Conservation (phyloP, 2,329 filamentous ascomycete species). For the Diplocarpon mali region DNA sequence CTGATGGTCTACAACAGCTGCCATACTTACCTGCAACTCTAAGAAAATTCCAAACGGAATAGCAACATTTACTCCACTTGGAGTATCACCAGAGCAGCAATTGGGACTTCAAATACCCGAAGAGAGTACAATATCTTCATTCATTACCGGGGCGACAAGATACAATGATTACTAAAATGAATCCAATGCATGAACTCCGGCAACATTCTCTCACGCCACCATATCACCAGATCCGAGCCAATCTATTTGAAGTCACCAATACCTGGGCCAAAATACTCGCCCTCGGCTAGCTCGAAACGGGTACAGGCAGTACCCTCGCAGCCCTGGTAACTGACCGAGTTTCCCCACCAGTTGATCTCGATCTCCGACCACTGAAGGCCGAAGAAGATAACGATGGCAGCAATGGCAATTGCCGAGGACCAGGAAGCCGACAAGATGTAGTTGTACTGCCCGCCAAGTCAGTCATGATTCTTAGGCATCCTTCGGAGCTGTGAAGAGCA, state of each 20-base stretch:
- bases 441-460: conserved; percentile 31
- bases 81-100: no score
- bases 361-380: conserved; percentile 35
- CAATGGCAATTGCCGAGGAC: conserved; percentile 38
- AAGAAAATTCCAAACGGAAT: no score
- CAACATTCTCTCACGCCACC: no score
- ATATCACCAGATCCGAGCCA: no score
- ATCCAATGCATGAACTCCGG: no score
- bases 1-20: no score
- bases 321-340: conserved; percentile 9
- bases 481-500: neutral
- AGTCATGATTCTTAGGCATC: neutral
- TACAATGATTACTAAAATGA: no score
- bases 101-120: no score
- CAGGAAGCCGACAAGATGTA: conserved; percentile 42
- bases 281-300: conserved; percentile 26
- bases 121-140: no score
- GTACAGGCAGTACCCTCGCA: conserved; percentile 32
- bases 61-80: no score
- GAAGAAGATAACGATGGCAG: conserved; percentile 44
- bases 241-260: conserved; percentile 1
- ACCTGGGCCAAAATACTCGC: conserved; percentile 26
- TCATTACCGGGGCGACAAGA: no score
- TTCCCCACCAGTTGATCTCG: conserved; percentile 30
- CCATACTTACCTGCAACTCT: no score